phyloP scores from a whole-genome alignment of 345 rosid genomes.

The Lepidium sativum region DNA sequence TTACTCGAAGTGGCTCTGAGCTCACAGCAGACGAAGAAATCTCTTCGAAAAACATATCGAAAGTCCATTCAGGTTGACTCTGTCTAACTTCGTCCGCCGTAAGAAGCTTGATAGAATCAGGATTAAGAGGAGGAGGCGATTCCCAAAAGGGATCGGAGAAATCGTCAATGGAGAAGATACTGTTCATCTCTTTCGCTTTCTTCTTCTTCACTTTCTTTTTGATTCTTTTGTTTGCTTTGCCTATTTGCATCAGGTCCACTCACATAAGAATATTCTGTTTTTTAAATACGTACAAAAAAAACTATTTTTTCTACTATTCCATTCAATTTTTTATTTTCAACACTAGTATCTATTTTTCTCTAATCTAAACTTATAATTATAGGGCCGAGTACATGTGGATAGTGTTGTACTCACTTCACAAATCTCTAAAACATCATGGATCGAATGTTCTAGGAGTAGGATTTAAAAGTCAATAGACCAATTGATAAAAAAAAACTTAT shows the following conservation, averaged over 20 bases:
- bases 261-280: slow-evolving; percentile 3
- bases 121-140: slow-evolving; percentile 27
- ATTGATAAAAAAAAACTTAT: no score
- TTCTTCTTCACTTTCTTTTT: background rate
- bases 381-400: no score
- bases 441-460: no score
- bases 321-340: background rate
- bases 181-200: slow-evolving; percentile 28
- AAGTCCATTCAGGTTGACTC: slow-evolving; percentile 58
- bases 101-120: background rate
- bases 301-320: background rate
- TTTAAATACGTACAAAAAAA: background rate
- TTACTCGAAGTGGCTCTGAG: slow-evolving; percentile 27
- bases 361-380: no score
- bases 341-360: no score
- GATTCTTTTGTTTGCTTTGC: slow-evolving; percentile 17
- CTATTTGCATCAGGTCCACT: slow-evolving; percentile 15
- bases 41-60: slow-evolving; percentile 55
- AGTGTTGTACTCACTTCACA: no score
- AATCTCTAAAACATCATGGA: no score
- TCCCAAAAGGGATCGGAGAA: slow-evolving; percentile 65
- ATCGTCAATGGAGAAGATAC: slow-evolving; percentile 58
- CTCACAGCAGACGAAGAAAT: slow-evolving; percentile 27
- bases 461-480: no score
- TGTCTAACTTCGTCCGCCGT: slow-evolving; percentile 29